Conservation (phyloP, 768 basidiomycete species). For the Gloeopeniophorella convolvens region DNA sequence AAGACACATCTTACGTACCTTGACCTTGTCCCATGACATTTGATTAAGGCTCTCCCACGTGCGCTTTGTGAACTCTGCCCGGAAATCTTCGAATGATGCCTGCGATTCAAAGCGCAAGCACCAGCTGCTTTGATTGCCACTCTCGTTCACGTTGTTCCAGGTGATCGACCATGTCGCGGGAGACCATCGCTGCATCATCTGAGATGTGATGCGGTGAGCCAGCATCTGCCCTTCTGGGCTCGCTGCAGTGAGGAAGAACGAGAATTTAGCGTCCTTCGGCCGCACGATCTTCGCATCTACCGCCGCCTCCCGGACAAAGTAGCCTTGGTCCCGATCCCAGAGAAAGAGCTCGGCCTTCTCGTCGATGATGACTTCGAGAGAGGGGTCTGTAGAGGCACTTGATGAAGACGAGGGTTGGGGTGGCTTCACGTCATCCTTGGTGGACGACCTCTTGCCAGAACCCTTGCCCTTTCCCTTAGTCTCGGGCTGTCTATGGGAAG, state of each 20-base stretch:
- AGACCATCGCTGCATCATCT: constrained; percentile 71
- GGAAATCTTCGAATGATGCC: constrained; percentile 54
- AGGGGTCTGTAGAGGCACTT: constrained; percentile 14
- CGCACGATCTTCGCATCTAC: constrained; percentile 43
- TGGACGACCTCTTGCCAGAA: constrained; percentile 23
- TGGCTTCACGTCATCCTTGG: constrained; percentile 1
- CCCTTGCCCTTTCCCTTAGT: constrained; percentile 16
- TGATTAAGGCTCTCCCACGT: constrained; percentile 80
- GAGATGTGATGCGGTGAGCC: constrained; percentile 54
- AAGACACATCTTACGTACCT: constrained; percentile 39
- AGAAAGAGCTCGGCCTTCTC: constrained; percentile 52
- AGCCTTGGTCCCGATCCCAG: constrained; percentile 48
- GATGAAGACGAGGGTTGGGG: constrained; percentile 9
- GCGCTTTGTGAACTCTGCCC: constrained; percentile 56
- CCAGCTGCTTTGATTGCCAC: constrained; percentile 66
- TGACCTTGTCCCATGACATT: constrained; percentile 70
- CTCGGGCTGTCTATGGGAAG: constrained; percentile 12
- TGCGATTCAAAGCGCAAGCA: constrained; percentile 60
- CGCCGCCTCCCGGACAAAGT: constrained; percentile 46
- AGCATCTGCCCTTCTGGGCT: constrained; percentile 44
- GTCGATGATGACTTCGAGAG: constrained; percentile 27
- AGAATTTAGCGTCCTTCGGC: constrained; percentile 38
- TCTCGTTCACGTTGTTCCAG: constrained; percentile 72
- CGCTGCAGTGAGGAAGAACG: constrained; percentile 55
- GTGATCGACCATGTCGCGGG: constrained; percentile 65